These are phyloP conservation scores for Metschnikowia hibisci DNA, from an alignment of 805 yeast genomes.

Conservation along the genomic window DNA sequence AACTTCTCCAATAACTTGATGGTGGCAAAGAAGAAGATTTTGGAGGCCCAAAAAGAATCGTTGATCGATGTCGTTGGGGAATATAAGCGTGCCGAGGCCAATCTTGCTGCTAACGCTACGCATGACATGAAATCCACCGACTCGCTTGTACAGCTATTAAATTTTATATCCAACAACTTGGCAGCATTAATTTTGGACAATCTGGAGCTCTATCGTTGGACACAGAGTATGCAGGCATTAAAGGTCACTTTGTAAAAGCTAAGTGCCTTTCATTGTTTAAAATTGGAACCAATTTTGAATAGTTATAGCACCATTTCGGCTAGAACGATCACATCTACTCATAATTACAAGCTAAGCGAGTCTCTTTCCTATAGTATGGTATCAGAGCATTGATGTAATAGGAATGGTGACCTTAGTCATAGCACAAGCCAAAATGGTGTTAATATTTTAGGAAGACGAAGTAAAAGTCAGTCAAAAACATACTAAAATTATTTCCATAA, in stretches of 20 bases:
- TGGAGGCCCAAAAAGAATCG: constrained; percentile 13
- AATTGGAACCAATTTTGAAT: too few relatives aligned
- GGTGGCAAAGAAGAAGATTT: constrained; percentile 20
- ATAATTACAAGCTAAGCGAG: too few relatives aligned
- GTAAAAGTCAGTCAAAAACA: too few relatives aligned
- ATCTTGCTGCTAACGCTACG: constrained; percentile 23
- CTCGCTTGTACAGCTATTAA: constrained; percentile 26
- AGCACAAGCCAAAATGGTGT: too few relatives aligned
- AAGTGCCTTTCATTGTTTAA: too few relatives aligned
- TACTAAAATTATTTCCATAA: too few relatives aligned
- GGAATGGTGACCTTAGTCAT: too few relatives aligned
- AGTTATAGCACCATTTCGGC: too few relatives aligned
- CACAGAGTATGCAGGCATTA: not conserved
- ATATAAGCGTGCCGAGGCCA: constrained; percentile 26
- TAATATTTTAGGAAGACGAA: too few relatives aligned
- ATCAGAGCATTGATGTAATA: too few relatives aligned
- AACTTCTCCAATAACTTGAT: constrained; percentile 31
- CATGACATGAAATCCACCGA: constrained; percentile 13
- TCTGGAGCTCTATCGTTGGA: not conserved
- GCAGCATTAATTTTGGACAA: constrained; percentile 2
- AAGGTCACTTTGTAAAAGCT: not conserved
- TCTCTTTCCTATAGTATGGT: too few relatives aligned
- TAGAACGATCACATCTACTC: too few relatives aligned
- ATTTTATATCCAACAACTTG: constrained; percentile 29
- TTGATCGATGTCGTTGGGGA: constrained; percentile 21